Base-by-base conservation (phyloP, 139 green algal species). In the Dunaliella primolecta region DNA sequence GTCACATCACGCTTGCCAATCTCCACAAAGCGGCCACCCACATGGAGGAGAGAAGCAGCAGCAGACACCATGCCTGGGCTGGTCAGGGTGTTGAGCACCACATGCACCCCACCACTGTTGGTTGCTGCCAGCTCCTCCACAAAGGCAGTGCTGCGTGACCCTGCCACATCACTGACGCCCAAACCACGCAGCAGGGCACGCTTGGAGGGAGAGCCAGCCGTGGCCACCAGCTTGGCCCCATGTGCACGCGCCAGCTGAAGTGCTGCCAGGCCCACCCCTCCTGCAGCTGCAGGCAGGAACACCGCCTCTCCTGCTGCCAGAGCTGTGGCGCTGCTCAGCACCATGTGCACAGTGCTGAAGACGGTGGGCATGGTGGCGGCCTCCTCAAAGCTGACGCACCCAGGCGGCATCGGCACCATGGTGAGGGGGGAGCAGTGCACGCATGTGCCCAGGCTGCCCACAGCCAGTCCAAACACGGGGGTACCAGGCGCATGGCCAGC, bases 1-100 rank as follows among this genome's bases (percentile, higher is more conserved):
- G 91, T 97, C 75, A 98, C 94, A 89, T 96, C 95, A 72, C 95
- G 91, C 91, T 98, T 98, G 85, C 91, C 93, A 88, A 98, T 98
- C 87, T 98, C 95, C 64, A 96, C 91, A 56, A 98, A 89, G 0
- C 85, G 81, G 0, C 92, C 95, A 57, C 92, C 93, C 3, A 15
- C 32, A 21, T 34, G 55, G 27, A 97, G 76, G 31, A 87, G 76
- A 23, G 92, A 87, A 74, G 97, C 80, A 7, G 92, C 93, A 15
- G 87, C 94, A 0, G 87, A 90, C 77, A 97, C 95, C 89, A 98
- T 93, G 78, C 94, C 95, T 1, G 93, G 91, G 35, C 89, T 94
- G n/a, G 95, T 98, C 84, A 98, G 88, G 3, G 91, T 95, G 90
- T 98, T 97, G 34, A 98, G 86, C 55, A 93, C 87, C 57, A 92